Evolutionary conservation across 805 yeast species (phyloP), one percentile per base, ranked within the genome.

Genomic region (Pichia cephalocereana): DNA sequence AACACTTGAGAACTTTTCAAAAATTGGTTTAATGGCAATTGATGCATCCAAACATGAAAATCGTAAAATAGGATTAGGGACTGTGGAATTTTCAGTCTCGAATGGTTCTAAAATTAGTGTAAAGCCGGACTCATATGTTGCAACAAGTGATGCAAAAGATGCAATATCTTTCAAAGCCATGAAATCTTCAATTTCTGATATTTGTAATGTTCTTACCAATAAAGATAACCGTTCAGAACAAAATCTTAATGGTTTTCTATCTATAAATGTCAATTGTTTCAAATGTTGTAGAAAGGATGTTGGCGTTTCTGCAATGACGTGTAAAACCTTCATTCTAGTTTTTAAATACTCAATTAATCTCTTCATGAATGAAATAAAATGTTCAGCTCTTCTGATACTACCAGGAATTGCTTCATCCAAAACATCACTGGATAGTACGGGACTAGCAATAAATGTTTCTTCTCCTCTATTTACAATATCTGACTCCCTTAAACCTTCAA

Each of bases 261-360:
- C 99, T 41, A 93, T 93, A 60, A 81, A 93, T 1, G 99, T 93
- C 44, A 93, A 68, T 50, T 91, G 96, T 62, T 91, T 90, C 61
- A 95, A 69, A 71, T 93, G 99, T 61, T 87, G 95, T 50, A 93
- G 66, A 59, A 93, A 93, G 34, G 96, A 88, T 5, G 81, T 77
- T 0, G 99, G 99, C 0, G 99, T 93, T 64, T 93, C 99, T n/a
- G 96, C 87, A 40, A 93, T 89, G 37, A 93, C 99, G 69, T 91
- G 96, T 44, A 95, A 68, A 3, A 93, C 96, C 69, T 93, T 95
- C 98, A 93, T 93, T 67, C 99, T 79, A 4, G 97, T 91, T 60
- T 91, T 93, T 58, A 93, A 70, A 66, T 93, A 93, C 61, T 93
- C 99, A 31, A 93, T 86, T 56, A 93, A 86, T 54, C 99, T 72